Base-by-base conservation (phyloP, 257 asterid species). In the Solanum piurae region DNA sequence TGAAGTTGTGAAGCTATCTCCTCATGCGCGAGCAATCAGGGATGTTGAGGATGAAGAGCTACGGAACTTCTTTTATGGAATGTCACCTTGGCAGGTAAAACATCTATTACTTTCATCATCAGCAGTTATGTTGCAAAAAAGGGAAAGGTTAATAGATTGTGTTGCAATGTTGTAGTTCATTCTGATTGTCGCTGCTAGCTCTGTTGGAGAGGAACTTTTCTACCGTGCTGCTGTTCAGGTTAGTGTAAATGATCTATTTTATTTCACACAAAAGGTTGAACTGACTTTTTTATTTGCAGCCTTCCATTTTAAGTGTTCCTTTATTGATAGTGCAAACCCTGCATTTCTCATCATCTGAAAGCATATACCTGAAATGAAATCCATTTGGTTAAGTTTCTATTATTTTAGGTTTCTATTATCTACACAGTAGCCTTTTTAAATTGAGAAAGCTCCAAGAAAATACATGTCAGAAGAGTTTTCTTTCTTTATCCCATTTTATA, bases 171-270 rank as follows among this genome's bases (percentile, higher is more conserved):
- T 90, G 91, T 92, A 95, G 99, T 97, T 97, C 90, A 90, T 95
- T 93, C 95, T 97, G 86, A 95, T 97, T 10, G 98, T 96, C 64
- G 98, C 98, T 46, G 99, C 99, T 71, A 96, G 99, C 90, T 96
- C 98, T 64, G 98, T 97, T 29, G 99, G 99, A 69, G 99, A 95
- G 92, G 99, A 97, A 92, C 98, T 97, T 75, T 97, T 95, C 92
- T 97, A 95, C 90, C 98, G 98, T 0, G 98, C 96, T 86, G 98
- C 98, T 86, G 96, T 97, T 87, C 99, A 96, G 98, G 98, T 96
- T 40, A 73, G 83, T 83, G 55, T 40, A 72, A 16, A 80, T 27
- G 5, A 55, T 55, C 64, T 10, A 20, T 16, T 29, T 40, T 18
- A 46, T 80, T 8, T 12, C 38, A 27, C 21, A 1, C 66, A 4